These are phyloP conservation scores for Ilex asprella DNA, from an alignment of 257 asterid species.

Conservation along the genomic window DNA sequence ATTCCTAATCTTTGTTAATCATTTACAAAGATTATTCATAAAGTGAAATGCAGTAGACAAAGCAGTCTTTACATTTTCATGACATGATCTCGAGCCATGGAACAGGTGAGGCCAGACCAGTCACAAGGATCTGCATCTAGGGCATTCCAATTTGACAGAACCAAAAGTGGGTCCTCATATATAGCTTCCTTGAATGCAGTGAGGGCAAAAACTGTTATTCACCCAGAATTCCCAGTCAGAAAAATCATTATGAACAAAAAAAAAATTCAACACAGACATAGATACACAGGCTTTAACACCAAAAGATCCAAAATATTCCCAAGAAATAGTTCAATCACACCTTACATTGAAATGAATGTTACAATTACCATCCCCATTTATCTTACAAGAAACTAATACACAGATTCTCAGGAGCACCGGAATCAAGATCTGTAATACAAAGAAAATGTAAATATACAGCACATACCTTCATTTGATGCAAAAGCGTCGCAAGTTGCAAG, in stretches of 20 bases:
- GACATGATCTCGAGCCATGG: constrained; percentile 62
- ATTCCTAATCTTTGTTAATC: constrained; percentile 1
- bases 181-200: constrained; percentile 77
- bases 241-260: background rate
- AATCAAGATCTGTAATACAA: constrained; percentile 43
- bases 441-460: constrained; percentile 1
- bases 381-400: background rate
- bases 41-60: background rate
- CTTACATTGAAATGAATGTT: constrained; percentile 16
- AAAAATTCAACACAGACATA: no score
- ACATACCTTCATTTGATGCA: constrained; percentile 58
- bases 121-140: constrained; percentile 77
- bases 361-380: constrained; percentile 6
- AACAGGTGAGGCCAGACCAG: constrained; percentile 75
- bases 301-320: constrained; percentile 10
- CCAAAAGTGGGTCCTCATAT: constrained; percentile 73
- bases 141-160: constrained; percentile 76
- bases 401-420: background rate
- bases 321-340: constrained; percentile 10
- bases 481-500: constrained; percentile 38
- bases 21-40: constrained; percentile 1
- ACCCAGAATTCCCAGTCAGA: constrained; percentile 9
- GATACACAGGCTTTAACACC: background rate
- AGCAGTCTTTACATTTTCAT: constrained; percentile 63
- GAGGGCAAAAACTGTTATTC: constrained; percentile 67